Conservation (phyloP, 2,329 filamentous ascomycete genomes). For the Dactylellina drechsleri region DNA sequence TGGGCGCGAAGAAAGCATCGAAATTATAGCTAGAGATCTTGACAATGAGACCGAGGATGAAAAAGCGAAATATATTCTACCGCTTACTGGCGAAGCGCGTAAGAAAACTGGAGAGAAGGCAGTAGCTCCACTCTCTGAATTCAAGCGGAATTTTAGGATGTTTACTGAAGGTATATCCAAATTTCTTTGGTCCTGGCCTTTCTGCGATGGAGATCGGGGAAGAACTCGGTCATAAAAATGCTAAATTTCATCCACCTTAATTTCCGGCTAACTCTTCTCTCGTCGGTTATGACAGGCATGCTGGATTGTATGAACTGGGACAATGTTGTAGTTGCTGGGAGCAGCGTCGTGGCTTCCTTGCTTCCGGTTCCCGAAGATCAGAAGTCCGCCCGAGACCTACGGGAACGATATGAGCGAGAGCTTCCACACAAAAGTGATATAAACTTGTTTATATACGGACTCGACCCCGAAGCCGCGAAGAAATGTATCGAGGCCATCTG, state of each 20-base stretch:
- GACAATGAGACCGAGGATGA: slow-evolving; percentile 70
- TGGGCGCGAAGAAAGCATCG: slow-evolving; percentile 67
- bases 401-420: slow-evolving; percentile 80
- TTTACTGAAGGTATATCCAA: slow-evolving; percentile 77
- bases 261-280: background rate
- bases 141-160: slow-evolving; percentile 79
- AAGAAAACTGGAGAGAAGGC: slow-evolving; percentile 72
- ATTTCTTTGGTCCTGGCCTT: background rate
- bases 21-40: slow-evolving; percentile 71
- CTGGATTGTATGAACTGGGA: slow-evolving; percentile 70
- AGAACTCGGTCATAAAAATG: too few species aligned
- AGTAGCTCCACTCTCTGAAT: slow-evolving; percentile 74
- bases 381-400: slow-evolving; percentile 71
- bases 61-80: slow-evolving; percentile 74
- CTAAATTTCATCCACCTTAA: too few species aligned
- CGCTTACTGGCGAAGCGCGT: slow-evolving; percentile 71
- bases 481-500: slow-evolving; percentile 89
- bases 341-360: slow-evolving; percentile 80
- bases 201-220: too few species aligned
- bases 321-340: slow-evolving; percentile 85
- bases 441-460: slow-evolving; percentile 83
- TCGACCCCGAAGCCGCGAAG: slow-evolving; percentile 77
- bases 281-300: background rate
- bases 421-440: slow-evolving; percentile 81
- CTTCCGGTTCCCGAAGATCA: slow-evolving; percentile 74